Evolutionary conservation across 2,329 filamentous ascomycete genomes (phyloP), one percentile per base, ranked within the genome.

Genomic region (Capronia epimyces): DNA sequence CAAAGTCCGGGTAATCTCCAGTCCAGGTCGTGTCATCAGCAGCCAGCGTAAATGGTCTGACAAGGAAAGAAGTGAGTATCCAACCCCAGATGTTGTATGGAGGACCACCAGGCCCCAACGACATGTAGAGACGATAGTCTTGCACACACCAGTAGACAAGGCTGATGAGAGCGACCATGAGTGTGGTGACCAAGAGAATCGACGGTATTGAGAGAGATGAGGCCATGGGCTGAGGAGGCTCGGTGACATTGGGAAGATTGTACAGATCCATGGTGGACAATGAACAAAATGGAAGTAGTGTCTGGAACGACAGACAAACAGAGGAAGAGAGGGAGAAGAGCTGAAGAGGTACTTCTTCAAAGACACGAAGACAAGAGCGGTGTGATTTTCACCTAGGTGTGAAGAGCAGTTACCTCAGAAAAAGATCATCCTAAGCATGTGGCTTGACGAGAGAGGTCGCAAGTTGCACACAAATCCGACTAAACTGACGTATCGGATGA

Each of bases 31-130:
- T 49, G 12, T 54, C 49, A 25, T 41, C 46, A 24, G 27, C 37
- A 18, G 47, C 29, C 29, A 59, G 56, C 2, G 54, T 55, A 46
- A 57, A 56, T 15, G 54, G 56, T 24, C 54, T 51, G 39, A 53
- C 40, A 3, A 59, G 27, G 36, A 57, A 52, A 13, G 50, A 45
- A 20, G 50, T 46, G 13, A 60, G 32, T 10, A 69, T 39, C 66
- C 67, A 71, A 40, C 69, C 69, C 21, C 66, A 25, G 10, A 63
- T 29, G 52, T 71, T 70, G 49, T 67, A 62, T 2, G 67, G 67
- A 1, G 63, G 47, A 0, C 69, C 69, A 5, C 67, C 67, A 1
- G 60, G 64, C 1, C 68, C 68, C 36, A 70, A 66, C n/a, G 62
- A 62, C 10, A 63, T 53, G 56, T 66, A 71, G 24, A 58, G 57